Evolutionary conservation across 768 basidiomycete genomes (phyloP).

Genomic region (Leccinum ochraceum): DNA sequence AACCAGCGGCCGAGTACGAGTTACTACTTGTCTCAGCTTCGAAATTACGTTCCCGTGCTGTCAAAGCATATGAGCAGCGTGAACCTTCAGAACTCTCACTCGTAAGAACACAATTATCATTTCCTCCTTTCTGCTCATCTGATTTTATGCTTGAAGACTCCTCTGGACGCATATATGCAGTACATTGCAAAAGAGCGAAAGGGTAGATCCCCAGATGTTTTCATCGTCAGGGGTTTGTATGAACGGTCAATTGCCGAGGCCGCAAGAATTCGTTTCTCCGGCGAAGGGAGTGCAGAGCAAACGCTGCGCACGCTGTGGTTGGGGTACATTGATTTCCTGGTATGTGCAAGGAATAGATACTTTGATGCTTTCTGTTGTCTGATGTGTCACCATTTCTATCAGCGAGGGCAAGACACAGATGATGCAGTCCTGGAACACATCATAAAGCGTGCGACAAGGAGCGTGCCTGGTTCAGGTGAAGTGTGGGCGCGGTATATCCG

Average conservation of each 20-base stretch:
- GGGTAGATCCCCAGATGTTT: conserved; percentile 56
- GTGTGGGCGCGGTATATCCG: conserved; percentile 80
- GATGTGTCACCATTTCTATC: not conserved
- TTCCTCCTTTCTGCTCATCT: conserved; percentile 11
- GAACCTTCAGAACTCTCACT: conserved; percentile 63
- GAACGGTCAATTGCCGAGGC: conserved; percentile 79
- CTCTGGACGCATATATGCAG: conserved; percentile 60
- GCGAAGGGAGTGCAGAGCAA: conserved; percentile 57
- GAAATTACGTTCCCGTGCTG: conserved; percentile 60
- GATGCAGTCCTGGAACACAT: conserved; percentile 43
- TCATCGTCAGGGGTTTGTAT: conserved; percentile 58
- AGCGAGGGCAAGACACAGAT: conserved; percentile 41
- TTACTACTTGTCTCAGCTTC: conserved; percentile 73
- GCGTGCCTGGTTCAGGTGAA: conserved; percentile 75
- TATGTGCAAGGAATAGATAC: conserved; percentile 34
- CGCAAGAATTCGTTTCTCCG: conserved; percentile 55
- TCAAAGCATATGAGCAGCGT: conserved; percentile 61
- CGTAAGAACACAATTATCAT: conserved; percentile 39
- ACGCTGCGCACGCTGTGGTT: conserved; percentile 68
- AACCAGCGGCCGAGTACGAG: conserved; percentile 78
- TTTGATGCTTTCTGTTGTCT: not conserved
- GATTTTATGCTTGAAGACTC: conserved; percentile 25
- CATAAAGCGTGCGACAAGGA: conserved; percentile 62
- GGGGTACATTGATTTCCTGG: conserved; percentile 70
- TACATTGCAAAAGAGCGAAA: conserved; percentile 67